Evolutionary conservation across 2,329 filamentous ascomycete species (phyloP).

Genomic region (Alternaria ethzedia): DNA sequence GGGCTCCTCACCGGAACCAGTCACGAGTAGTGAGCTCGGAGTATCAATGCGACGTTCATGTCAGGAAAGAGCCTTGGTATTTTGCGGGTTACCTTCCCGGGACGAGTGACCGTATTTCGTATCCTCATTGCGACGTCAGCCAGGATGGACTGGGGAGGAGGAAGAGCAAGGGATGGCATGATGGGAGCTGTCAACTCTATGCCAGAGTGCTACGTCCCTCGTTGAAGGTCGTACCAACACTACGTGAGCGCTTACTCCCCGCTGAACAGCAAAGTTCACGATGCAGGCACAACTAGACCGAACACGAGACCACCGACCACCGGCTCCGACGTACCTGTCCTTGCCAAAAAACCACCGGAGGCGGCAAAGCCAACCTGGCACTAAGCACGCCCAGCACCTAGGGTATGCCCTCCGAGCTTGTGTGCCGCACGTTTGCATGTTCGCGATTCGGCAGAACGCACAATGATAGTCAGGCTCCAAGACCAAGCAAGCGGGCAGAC

Average conservation of each 20-base stretch:
- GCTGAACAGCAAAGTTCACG: not conserved
- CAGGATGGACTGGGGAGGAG: not conserved
- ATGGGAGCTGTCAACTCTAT: not conserved
- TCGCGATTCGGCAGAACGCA: not conserved
- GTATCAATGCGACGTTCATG: not conserved
- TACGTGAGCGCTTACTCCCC: conserved; percentile 1
- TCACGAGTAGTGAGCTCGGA: conserved; percentile 10
- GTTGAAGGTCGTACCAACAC: not conserved
- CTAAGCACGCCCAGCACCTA: conserved; percentile 23
- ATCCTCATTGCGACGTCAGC: not conserved
- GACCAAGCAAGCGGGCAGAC: conserved; percentile 5
- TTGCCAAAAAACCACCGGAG: not conserved
- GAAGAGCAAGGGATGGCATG: not conserved
- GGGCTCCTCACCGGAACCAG: conserved; percentile 17
- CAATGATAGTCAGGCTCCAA: conserved; percentile 6
- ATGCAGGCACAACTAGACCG: conserved; percentile 3
- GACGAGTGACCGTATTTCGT: not conserved
- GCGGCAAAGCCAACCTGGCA: not conserved
- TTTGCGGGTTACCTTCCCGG: conserved; percentile 10
- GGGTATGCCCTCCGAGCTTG: conserved; percentile 10
- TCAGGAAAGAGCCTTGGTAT: conserved; percentile 16
- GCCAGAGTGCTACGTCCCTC: not conserved
- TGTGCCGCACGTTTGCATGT: conserved; percentile 17
- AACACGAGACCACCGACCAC: conserved; percentile 5
- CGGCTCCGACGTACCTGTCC: conserved; percentile 1